Evolutionary conservation across 768 basidiomycete species (phyloP), one percentile per base, ranked within the genome.

Genomic region (Auriscalpium vulgare): DNA sequence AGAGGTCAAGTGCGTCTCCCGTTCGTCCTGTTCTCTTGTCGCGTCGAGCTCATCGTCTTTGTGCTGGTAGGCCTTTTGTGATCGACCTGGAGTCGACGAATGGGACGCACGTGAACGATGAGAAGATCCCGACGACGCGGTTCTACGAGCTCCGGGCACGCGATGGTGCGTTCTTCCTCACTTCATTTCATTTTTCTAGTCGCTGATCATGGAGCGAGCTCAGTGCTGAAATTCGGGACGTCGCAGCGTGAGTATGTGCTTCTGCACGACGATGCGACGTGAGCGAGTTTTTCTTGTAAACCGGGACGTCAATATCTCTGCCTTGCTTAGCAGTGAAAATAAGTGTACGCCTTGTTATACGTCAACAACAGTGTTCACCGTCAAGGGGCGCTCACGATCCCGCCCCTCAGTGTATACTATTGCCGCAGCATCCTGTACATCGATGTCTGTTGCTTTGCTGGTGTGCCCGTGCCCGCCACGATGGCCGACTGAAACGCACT

Each of bases 11-110:
- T 95, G 49, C 46, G 90, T 78, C 10, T 8, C 23, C 40, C 10
- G 9, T 13, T 13, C 11, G 44, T 54, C n/a, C 38, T 48, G 37
- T 50, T 44, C 19, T 29, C 14, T 38, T 10, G 10, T n/a, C n/a
- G n/a, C 21, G 34, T 50, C 48, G 23, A 46, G 53, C 45, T 57
- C 37, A 52, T 14, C 11, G 21, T 37, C 58, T 29, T 7, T 29
- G 29, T 5, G 29, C 29, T 21, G 46, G 37, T 61, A 98, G 94
- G 66, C 94, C 97, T 1, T 99, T 94, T 69, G 82, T 99, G 50
- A 97, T 99, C 57, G 97, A 99, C 71, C 82, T 99, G 9, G 95
- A 99, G 63, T 97, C 94, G n/a, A 97, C 97, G 2, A 99, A 99
- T 67, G 85, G 90, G 2, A 98, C 97, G 0, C 78, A 82, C 62